These are phyloP conservation scores for Ligustrum vulgare DNA, from an alignment of 257 asterid species.

Conservation along the genomic window DNA sequence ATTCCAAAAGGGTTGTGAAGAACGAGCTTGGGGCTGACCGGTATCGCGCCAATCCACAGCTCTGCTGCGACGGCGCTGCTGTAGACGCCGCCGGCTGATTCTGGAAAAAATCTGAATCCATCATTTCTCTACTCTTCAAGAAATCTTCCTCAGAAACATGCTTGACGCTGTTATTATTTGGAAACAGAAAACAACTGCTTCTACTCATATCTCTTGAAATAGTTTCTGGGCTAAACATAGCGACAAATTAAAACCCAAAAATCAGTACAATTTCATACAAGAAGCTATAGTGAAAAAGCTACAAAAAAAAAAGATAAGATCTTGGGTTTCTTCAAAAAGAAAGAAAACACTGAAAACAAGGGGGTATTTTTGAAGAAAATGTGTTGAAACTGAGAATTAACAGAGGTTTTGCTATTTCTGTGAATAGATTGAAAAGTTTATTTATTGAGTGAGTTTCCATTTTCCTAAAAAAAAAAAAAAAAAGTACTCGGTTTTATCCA, in stretches of 20 bases:
- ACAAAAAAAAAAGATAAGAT: background rate
- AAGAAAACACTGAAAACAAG: background rate
- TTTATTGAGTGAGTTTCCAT: conserved; percentile 6
- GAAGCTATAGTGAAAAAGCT: background rate
- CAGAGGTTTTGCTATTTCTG: background rate
- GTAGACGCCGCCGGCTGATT: conserved; percentile 32
- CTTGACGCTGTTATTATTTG: conserved; percentile 25
- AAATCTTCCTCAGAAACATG: conserved; percentile 43
- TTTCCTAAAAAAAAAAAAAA: background rate
- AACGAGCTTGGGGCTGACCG: conserved; percentile 86
- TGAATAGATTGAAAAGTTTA: conserved; percentile 11
- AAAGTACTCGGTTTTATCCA: conserved; percentile 21
- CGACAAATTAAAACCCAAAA: background rate
- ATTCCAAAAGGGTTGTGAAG: conserved; percentile 54
- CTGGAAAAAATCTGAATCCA: conserved; percentile 46
- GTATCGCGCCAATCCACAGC: conserved; percentile 51
- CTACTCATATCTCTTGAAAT: conserved; percentile 34
- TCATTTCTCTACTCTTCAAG: conserved; percentile 30
- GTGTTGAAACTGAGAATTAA: conserved; percentile 15
- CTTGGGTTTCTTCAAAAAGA: background rate
- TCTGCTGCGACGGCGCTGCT: conserved; percentile 32
- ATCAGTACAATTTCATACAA: background rate
- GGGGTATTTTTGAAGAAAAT: background rate
- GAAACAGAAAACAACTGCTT: conserved; percentile 30
- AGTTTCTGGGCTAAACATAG: conserved; percentile 39